A percentile compares a stretch with the other conserved stretches of the same genome.
Evolutionary conservation across 1,284 basidiomycete genomes (phyloP).

Genomic region (Phellopilus nigrolimitatus): DNA sequence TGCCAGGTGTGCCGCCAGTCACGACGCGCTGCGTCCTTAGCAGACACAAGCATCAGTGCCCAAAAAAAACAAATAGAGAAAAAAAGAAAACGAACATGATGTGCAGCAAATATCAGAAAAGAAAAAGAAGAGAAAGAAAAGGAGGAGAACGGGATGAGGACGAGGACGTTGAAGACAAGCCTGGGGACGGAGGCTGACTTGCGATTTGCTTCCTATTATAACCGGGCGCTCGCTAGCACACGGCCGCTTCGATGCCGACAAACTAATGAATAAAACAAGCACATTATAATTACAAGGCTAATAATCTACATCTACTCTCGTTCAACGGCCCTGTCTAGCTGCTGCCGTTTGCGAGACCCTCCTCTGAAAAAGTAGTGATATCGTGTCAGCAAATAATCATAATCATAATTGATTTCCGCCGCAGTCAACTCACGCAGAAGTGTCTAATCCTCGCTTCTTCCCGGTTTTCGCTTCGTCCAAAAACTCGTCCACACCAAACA

Average conservation of each 20-base stretch:
- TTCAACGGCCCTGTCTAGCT: slow-evolving; percentile 24
- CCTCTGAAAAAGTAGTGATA: slow-evolving; percentile 19
- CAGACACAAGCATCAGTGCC: background rate
- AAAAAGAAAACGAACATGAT: slow-evolving; percentile 8
- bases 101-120: background rate
- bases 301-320: slow-evolving; percentile 18
- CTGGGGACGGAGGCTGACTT: background rate
- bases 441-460: slow-evolving; percentile 84
- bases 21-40: slow-evolving; percentile 14
- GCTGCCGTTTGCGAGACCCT: slow-evolving; percentile 28
- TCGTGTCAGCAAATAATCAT: background rate
- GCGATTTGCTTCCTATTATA: background rate
- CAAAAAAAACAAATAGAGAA: background rate
- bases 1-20: slow-evolving; percentile 31
- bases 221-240: too few relatives aligned
- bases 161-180: background rate
- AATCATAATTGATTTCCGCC: background rate
- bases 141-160: background rate
- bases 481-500: slow-evolving; percentile 98
- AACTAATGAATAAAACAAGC: background rate
- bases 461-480: slow-evolving; percentile 95
- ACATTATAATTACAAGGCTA: slow-evolving; percentile 9
- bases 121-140: slow-evolving; percentile 7
- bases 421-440: slow-evolving; percentile 52
- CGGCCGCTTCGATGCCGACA: too few relatives aligned